Percentiles rank a stretch among this genome's conserved stretches.
phyloP scores from a whole-genome alignment of 148 eudicot genomes.

The Arbutus unedo region DNA sequence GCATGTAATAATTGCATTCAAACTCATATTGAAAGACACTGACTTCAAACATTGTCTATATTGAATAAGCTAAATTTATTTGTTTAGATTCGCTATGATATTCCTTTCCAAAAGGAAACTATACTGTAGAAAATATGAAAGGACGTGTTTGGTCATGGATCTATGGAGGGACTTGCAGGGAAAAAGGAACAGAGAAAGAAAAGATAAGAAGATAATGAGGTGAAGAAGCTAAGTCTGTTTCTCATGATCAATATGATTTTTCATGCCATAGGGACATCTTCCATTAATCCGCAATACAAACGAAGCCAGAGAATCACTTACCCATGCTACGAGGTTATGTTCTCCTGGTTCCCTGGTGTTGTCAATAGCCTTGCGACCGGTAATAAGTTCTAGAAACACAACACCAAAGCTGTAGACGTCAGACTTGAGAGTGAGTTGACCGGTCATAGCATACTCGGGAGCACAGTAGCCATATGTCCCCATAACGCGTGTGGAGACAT shows the following conservation, averaged over 20 bases:
- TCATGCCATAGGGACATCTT: not conserved
- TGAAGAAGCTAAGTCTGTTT: constrained; percentile 52
- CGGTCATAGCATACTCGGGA: constrained; percentile 99
- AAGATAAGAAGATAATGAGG: not conserved
- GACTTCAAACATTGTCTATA: not conserved
- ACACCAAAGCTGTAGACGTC: constrained; percentile 99
- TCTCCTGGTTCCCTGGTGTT: constrained; percentile 72
- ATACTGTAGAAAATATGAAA: not conserved
- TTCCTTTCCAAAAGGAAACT: not conserved
- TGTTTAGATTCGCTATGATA: not conserved
- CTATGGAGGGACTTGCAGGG: not conserved
- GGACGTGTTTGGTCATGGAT: not conserved
- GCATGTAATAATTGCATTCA: not conserved
- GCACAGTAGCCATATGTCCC: constrained; percentile 99
- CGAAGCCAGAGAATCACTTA: constrained; percentile 26
- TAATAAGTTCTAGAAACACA: constrained; percentile 91
- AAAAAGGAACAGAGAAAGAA: not conserved
- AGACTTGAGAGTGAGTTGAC: constrained; percentile 93
- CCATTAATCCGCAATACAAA: not conserved
- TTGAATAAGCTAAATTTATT: not conserved
- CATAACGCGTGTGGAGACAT: constrained; percentile 97
- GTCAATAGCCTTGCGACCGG: constrained; percentile 96
- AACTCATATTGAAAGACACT: not conserved
- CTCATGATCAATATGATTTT: not conserved
- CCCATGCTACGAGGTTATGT: constrained; percentile 99